Evolutionary conservation across 2,329 filamentous ascomycete genomes (phyloP).

Genomic region (Aspergillus sp.): DNA sequence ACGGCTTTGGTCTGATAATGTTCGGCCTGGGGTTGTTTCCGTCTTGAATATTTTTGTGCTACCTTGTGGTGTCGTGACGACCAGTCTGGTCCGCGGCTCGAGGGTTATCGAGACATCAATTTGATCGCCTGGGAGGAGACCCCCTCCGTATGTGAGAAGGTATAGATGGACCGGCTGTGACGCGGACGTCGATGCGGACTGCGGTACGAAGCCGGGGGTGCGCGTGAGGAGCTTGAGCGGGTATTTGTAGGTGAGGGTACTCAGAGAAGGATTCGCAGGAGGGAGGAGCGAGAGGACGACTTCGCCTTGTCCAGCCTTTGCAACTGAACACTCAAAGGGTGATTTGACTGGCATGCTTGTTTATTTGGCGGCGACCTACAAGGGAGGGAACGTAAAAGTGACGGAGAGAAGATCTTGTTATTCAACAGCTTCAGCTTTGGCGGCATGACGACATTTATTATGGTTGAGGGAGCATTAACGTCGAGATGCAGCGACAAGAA

Average conservation of each 20-base stretch:
- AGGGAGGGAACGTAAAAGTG: constrained; percentile 1
- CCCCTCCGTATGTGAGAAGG: constrained; percentile 90
- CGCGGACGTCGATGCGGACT: constrained; percentile 35
- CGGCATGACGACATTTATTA: constrained; percentile 1
- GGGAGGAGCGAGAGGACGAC: constrained; percentile 74
- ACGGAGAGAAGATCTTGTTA: not conserved
- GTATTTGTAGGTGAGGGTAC: constrained; percentile 82
- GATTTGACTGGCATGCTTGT: constrained; percentile 50
- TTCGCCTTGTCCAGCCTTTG: constrained; percentile 73
- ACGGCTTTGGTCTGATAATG: constrained; percentile 40
- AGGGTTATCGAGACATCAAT: constrained; percentile 72
- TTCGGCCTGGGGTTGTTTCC: constrained; percentile 42
- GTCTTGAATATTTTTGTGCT: constrained; percentile 97
- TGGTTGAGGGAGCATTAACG: not conserved
- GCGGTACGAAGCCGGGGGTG: constrained; percentile 61
- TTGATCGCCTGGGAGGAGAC: constrained; percentile 82
- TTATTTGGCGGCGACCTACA: not conserved
- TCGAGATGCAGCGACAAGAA: not conserved
- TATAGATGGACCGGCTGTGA: constrained; percentile 73
- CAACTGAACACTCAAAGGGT: constrained; percentile 75
- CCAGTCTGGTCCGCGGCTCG: constrained; percentile 63
- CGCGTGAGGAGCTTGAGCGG: constrained; percentile 92
- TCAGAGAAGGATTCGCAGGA: constrained; percentile 68
- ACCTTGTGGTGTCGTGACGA: constrained; percentile 64
- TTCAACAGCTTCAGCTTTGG: not conserved